Percentiles rank a stretch among this genome's conserved stretches.
phyloP scores from a whole-genome alignment of 1,139 yeast species.

The Hyphopichia burtonii region DNA sequence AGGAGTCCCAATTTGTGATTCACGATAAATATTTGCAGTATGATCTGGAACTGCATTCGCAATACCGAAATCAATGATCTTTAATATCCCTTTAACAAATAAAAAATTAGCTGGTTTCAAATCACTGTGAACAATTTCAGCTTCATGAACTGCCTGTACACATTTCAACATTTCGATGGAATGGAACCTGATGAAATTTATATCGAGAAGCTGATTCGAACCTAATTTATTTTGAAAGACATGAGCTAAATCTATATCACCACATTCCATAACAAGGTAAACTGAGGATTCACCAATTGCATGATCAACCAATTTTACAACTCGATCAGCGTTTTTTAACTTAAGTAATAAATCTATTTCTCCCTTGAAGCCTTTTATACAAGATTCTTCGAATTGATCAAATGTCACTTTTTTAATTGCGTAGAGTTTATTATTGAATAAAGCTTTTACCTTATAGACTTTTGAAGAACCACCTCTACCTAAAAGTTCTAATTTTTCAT shows the following conservation, averaged over 20 bases:
- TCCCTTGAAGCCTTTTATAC: conserved; percentile 79
- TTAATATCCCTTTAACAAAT: conserved; percentile 79
- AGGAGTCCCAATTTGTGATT: conserved; percentile 92
- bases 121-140: conserved; percentile 92
- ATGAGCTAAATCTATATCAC: conserved; percentile 87
- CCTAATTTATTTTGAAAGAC: conserved; percentile 62
- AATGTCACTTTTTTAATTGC: conserved; percentile 84
- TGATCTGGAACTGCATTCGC: conserved; percentile 94
- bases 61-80: conserved; percentile 93
- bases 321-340: conserved; percentile 64
- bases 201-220: conserved; percentile 53
- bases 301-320: conserved; percentile 75
- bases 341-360: conserved; percentile 75
- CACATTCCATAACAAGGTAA: conserved; percentile 89
- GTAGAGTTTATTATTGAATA: conserved; percentile 52
- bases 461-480: conserved; percentile 95
- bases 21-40: conserved; percentile 86
- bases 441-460: conserved; percentile 75
- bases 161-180: conserved; percentile 79
- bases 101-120: conserved; percentile 94
- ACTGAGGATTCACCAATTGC: conserved; percentile 65
- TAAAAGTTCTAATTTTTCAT: conserved; percentile 72
- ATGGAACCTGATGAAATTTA: conserved; percentile 79
- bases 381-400: conserved; percentile 75
- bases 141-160: conserved; percentile 82